phyloP scores from a whole-genome alignment of 768 basidiomycete species.

The Rhodocollybia butyracea region DNA sequence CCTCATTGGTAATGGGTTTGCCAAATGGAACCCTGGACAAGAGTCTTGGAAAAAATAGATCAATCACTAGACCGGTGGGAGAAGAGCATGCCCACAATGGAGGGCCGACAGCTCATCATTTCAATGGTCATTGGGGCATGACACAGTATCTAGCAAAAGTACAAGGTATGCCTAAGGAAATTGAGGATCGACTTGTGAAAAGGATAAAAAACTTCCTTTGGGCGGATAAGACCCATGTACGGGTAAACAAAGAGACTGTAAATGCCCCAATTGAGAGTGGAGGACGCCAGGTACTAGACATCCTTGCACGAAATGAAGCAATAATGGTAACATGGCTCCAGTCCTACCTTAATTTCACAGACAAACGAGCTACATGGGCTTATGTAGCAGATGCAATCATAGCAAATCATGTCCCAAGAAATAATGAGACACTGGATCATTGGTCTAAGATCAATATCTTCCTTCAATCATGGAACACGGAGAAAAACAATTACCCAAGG shows the following conservation, averaged over 20 bases:
- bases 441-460: constrained; percentile 15
- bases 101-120: too few species aligned
- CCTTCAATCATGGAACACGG: constrained; percentile 24
- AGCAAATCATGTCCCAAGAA: neutral
- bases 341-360: constrained; percentile 15
- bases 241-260: constrained; percentile 24
- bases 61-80: too few species aligned
- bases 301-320: constrained; percentile 12
- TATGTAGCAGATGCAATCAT: constrained; percentile 22
- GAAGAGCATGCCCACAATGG: too few species aligned
- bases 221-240: constrained; percentile 4
- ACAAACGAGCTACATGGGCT: constrained; percentile 24
- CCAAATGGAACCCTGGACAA: too few species aligned
- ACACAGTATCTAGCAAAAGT: too few species aligned
- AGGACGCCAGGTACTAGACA: constrained; percentile 3
- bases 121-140: too few species aligned
- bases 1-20: too few species aligned
- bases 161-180: constrained; percentile 17
- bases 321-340: constrained; percentile 20
- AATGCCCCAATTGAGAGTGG: constrained; percentile 2
- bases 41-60: too few species aligned
- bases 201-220: constrained; percentile 18
- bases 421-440: neutral
- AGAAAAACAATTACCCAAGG: constrained; percentile 10
- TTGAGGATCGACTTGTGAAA: constrained; percentile 13